Evolutionary conservation across 495 filamentous ascomycete species (phyloP).

Genomic region (Penicillium silybi): DNA sequence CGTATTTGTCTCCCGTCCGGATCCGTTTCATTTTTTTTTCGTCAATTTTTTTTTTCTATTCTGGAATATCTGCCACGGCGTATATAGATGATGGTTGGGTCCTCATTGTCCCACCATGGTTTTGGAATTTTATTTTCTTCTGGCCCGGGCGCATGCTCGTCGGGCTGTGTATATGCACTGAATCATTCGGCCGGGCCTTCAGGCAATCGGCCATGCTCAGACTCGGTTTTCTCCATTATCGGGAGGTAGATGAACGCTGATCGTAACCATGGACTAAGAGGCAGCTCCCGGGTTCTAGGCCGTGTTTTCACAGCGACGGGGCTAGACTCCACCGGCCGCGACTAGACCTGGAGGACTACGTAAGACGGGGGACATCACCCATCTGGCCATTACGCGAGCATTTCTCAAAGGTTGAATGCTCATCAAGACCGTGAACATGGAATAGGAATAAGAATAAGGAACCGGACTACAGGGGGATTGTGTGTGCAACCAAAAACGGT

Average conservation of each 20-base stretch:
- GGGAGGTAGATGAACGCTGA: background rate
- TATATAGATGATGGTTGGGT: constrained; percentile 27
- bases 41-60: constrained; percentile 13
- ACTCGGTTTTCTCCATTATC: background rate
- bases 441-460: background rate
- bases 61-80: constrained; percentile 20
- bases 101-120: background rate
- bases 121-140: constrained; percentile 15
- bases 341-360: constrained; percentile 1
- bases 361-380: background rate
- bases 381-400: background rate
- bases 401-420: background rate
- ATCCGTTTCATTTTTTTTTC: background rate
- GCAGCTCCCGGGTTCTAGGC: background rate
- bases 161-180: constrained; percentile 7
- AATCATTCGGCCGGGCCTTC: background rate
- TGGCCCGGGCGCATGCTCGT: background rate
- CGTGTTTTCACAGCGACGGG: background rate
- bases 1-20: background rate
- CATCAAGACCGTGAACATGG: background rate
- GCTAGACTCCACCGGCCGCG: constrained; percentile 5
- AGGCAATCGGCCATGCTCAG: no score
- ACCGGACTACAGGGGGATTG: background rate
- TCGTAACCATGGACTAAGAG: background rate
- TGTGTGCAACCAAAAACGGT: background rate